A percentile compares a stretch with the other conserved stretches of the same genome.
These are phyloP conservation scores for Trichoderma harzianum DNA, from an alignment of 2,329 filamentous ascomycete genomes.

Conservation along the genomic window DNA sequence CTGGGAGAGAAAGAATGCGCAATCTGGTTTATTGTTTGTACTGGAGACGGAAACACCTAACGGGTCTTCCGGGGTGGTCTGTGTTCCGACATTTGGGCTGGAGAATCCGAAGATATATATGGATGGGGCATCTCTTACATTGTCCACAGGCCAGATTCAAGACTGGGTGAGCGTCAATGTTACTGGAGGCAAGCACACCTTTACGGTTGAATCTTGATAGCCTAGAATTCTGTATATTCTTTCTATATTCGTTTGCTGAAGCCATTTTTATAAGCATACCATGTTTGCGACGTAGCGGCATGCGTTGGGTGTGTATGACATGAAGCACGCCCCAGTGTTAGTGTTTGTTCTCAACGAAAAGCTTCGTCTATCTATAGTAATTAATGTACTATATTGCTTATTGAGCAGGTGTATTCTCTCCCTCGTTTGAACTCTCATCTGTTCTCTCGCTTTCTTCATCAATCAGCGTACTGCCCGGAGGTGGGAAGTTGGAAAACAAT, in stretches of 20 bases:
- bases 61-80: neutral
- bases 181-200: neutral
- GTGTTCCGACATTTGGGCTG: neutral
- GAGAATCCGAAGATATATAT: neutral
- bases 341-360: neutral
- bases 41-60: neutral
- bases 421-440: neutral
- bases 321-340: neutral
- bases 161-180: neutral
- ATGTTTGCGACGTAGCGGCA: neutral
- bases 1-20: constrained; percentile 8
- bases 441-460: constrained; percentile 25
- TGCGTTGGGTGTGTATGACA: no score
- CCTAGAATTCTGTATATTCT: neutral
- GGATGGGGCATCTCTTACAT: neutral
- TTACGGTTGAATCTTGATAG: neutral
- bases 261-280: neutral
- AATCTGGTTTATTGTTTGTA: neutral
- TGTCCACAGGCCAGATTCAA: neutral
- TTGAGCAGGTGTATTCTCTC: neutral
- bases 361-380: neutral
- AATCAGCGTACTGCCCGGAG: constrained; percentile 35
- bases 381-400: neutral
- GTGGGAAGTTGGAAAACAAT: constrained; percentile 42
- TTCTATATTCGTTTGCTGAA: neutral